Evolutionary conservation across 257 asterid species (phyloP).

Genomic region (Solanum verrucosum): DNA sequence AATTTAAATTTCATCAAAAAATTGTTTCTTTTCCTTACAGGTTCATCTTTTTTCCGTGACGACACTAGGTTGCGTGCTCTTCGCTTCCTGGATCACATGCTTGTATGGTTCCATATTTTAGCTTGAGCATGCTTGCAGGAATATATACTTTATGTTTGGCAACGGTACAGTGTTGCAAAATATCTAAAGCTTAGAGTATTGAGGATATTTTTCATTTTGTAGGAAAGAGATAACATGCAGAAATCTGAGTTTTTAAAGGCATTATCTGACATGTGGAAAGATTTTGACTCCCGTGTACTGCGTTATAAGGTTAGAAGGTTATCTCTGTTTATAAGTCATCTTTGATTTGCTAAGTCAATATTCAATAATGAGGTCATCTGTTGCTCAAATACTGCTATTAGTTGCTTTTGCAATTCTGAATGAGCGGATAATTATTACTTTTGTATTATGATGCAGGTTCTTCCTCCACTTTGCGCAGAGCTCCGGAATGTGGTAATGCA

Average conservation of each 20-base stretch:
- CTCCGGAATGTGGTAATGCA: slow-evolving; percentile 98
- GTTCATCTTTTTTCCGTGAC: slow-evolving; percentile 86
- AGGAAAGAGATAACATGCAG: slow-evolving; percentile 99
- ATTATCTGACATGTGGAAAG: slow-evolving; percentile 99
- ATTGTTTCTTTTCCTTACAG: slow-evolving; percentile 32
- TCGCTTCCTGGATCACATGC: slow-evolving; percentile 97
- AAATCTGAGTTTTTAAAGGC: slow-evolving; percentile 95
- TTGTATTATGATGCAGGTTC: slow-evolving; percentile 52
- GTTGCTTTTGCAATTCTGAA: slow-evolving; percentile 10
- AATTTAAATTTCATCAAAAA: not conserved
- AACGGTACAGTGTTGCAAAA: slow-evolving; percentile 4
- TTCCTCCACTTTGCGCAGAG: slow-evolving; percentile 99
- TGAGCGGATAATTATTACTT: slow-evolving; percentile 7
- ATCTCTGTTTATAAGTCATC: not conserved
- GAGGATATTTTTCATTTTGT: slow-evolving; percentile 22
- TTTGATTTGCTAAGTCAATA: not conserved
- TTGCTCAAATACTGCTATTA: not conserved
- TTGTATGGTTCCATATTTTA: slow-evolving; percentile 32
- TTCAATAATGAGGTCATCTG: not conserved
- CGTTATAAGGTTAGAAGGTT: slow-evolving; percentile 76
- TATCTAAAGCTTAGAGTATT: not conserved
- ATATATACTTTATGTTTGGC: not conserved
- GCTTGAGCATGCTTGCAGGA: not conserved
- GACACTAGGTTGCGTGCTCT: slow-evolving; percentile 99
- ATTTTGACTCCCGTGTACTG: slow-evolving; percentile 90